phyloP scores from a whole-genome alignment of 2,329 filamentous ascomycete species.

The Alternaria sp. region DNA sequence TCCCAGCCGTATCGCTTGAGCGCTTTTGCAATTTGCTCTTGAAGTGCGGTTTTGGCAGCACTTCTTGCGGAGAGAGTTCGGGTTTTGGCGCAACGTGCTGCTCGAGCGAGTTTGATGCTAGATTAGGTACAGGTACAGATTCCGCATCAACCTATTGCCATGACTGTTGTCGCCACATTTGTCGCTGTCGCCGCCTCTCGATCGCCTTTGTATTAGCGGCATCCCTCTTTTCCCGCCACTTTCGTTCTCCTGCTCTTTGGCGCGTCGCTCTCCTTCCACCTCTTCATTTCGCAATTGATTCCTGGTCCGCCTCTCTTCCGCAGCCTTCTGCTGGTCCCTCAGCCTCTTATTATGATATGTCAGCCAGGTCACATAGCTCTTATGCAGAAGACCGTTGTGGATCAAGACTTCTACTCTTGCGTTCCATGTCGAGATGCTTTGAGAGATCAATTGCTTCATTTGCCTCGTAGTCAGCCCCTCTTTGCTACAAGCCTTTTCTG shows the following conservation, averaged over 20 bases:
- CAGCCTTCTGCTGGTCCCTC: too few species aligned
- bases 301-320: neutral
- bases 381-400: neutral
- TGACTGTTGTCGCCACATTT: neutral
- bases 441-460: neutral
- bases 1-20: neutral
- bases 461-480: neutral
- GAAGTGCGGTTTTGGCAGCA: neutral
- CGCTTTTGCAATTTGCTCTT: neutral
- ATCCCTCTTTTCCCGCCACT: neutral
- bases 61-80: neutral
- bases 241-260: neutral
- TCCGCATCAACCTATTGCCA: neutral
- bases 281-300: neutral
- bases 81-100: accelerated
- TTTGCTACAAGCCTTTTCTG: neutral
- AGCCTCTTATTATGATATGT: neutral
- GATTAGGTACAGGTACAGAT: neutral
- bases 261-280: neutral
- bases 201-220: neutral
- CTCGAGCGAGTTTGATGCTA: too few species aligned
- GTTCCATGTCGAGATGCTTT: neutral
- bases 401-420: neutral
- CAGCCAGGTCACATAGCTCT: neutral
- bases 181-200: neutral